phyloP scores from a whole-genome alignment of 768 basidiomycete genomes.

The Panaeolus cyanescens region DNA sequence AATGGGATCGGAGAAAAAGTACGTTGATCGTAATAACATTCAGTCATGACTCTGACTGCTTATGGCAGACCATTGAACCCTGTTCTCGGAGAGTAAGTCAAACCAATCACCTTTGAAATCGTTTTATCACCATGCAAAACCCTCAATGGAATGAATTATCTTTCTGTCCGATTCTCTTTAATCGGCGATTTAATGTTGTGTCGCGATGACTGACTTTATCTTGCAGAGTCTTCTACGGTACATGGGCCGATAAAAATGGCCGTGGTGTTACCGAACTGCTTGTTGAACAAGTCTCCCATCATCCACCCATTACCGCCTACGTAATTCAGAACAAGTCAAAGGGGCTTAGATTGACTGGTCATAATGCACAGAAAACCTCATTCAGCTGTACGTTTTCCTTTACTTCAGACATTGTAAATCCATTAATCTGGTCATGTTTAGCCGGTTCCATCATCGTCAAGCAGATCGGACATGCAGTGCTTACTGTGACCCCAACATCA shows the following conservation, averaged over 20 bases:
- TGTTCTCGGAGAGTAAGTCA: conserved; percentile 84
- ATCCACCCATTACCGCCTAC: conserved; percentile 88
- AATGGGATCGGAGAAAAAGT: conserved; percentile 99
- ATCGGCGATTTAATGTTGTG: neutral
- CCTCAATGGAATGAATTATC: neutral
- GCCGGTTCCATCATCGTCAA: conserved; percentile 82
- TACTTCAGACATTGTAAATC: neutral
- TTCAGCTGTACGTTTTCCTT: conserved; percentile 63
- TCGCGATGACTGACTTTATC: conserved; percentile 3
- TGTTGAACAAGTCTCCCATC: conserved; percentile 97
- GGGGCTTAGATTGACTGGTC: conserved; percentile 77
- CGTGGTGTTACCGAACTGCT: conserved; percentile 82
- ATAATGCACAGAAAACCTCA: conserved; percentile 94
- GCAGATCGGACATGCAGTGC: conserved; percentile 91
- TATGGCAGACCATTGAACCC: conserved; percentile 85
- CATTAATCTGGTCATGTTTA: conserved; percentile 18
- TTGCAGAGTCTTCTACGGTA: conserved; percentile 81
- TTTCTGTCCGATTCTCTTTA: neutral
- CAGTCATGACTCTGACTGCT: conserved; percentile 6
- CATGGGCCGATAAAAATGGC: conserved; percentile 76
- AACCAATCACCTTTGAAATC: neutral
- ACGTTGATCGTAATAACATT: conserved; percentile 22
- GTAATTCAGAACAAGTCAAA: conserved; percentile 81
- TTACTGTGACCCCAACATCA: conserved; percentile 60
- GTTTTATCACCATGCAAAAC: neutral